Base-by-base conservation (phyloP, 176 grass and related monocot species). In the Avena insularis region DNA sequence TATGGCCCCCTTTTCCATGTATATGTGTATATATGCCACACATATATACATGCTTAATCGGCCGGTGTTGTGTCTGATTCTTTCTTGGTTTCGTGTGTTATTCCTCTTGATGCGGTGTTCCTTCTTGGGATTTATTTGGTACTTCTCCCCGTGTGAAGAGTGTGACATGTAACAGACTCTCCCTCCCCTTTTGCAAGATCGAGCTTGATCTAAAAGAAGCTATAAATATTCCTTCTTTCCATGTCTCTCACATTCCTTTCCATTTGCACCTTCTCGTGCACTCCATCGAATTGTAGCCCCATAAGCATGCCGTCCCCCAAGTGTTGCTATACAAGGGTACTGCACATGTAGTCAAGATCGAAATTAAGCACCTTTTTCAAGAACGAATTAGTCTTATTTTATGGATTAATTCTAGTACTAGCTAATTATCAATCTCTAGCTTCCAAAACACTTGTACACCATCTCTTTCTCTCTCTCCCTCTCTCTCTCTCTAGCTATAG, bases 191-290 rank as follows among this genome's bases (percentile, higher is more conserved):
- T 82, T 84, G 75, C 50, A 90, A 83, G 53, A 43, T 43, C 40
- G 40, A 88, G 78, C 79, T 88, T 88, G 88, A 85, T 82, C 60
- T 89, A 51, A 83, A 81, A 86, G 86, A 87, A 87, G 89, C 81
- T 87, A 91, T 80, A 84, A 80, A 91, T 91, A 91, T 91, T 89
- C 85, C 67, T 43, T 66, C 85, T 87, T 91, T 91, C 81, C 27
- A 84, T 75, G 84, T 60, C 78, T 90, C 64, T 51, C 49, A 60
- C 83, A 82, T 86, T 86, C 79, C 73, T 72, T 88, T 86, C 86
- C 45, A n/a, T 80, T 83, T 90, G 53, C 88, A 64, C 20, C 84
- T 86, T 88, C 82, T 90, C 36, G 66, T 74, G 23, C 33, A 84
- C 87, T 81, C 81, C 21, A 50, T 85, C 85, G 71, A 85, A 85